phyloP scores from a whole-genome alignment of 2,329 filamentous ascomycete species.

The Dactylonectria estremocensis region DNA sequence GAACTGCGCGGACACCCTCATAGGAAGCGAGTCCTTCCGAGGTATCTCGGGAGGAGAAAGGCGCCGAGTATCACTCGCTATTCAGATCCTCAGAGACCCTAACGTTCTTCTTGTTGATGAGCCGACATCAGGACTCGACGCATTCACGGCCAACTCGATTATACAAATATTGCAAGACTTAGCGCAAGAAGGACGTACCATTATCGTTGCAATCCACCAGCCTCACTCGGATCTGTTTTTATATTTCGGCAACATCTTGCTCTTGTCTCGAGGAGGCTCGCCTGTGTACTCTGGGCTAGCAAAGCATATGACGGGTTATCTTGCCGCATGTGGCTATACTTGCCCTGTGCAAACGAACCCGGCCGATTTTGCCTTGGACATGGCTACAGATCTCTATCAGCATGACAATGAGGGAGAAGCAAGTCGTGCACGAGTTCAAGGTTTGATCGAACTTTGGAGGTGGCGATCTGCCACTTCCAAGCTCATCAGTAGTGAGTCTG shows the following conservation, averaged over 20 bases:
- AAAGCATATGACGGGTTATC: slow-evolving; percentile 74
- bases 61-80: slow-evolving; percentile 80
- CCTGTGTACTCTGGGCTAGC: slow-evolving; percentile 77
- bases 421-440: slow-evolving; percentile 72
- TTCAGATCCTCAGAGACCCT: slow-evolving; percentile 82
- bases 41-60: slow-evolving; percentile 86
- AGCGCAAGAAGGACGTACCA: slow-evolving; percentile 78
- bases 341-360: slow-evolving; percentile 80
- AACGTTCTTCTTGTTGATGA: slow-evolving; percentile 80
- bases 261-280: slow-evolving; percentile 77
- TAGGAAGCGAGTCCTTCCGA: slow-evolving; percentile 79
- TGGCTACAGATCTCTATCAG: slow-evolving; percentile 81
- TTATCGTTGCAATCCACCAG: slow-evolving; percentile 83
- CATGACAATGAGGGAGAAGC: slow-evolving; percentile 71
- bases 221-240: slow-evolving; percentile 79
- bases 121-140: slow-evolving; percentile 81
- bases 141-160: slow-evolving; percentile 82
- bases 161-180: slow-evolving; percentile 79
- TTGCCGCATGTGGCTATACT: slow-evolving; percentile 69
- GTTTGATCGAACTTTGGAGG: slow-evolving; percentile 72
- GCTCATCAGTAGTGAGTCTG: background rate
- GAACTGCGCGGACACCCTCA: slow-evolving; percentile 80
- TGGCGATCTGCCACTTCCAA: slow-evolving; percentile 59
- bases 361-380: slow-evolving; percentile 81
- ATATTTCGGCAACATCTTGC: slow-evolving; percentile 78